Evolutionary conservation across 495 filamentous ascomycete species (phyloP).

Genomic region (Venustampulla echinocandica): DNA sequence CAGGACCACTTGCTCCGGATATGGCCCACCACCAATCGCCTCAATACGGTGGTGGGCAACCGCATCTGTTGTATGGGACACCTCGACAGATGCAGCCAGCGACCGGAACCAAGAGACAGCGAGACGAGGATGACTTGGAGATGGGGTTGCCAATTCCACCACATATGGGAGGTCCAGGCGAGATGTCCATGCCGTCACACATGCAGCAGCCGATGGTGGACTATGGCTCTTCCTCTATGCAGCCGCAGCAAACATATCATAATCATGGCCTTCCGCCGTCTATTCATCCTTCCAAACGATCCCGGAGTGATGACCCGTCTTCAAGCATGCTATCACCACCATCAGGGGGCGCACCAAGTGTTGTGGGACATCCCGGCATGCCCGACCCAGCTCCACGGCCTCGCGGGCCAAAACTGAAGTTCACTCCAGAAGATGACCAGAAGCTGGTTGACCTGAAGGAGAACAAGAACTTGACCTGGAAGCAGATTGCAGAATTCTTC

Average conservation of each 20-base stretch:
- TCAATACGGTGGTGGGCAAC: slow-evolving; percentile 37
- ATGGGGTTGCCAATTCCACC: slow-evolving; percentile 40
- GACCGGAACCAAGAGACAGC: slow-evolving; percentile 24
- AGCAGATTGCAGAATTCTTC: slow-evolving; percentile 92
- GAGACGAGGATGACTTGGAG: slow-evolving; percentile 23
- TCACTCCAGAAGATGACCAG: slow-evolving; percentile 81
- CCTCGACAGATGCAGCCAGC: slow-evolving; percentile 16
- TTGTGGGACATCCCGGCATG: slow-evolving; percentile 79
- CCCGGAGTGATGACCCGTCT: slow-evolving; percentile 41
- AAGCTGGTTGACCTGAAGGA: slow-evolving; percentile 83
- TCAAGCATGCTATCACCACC: slow-evolving; percentile 26
- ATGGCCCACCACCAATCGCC: slow-evolving; percentile 42
- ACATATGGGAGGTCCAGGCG: slow-evolving; percentile 32
- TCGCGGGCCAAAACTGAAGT: slow-evolving; percentile 78
- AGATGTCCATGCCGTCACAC: slow-evolving; percentile 39
- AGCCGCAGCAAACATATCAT: slow-evolving; percentile 59
- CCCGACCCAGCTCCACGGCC: slow-evolving; percentile 66
- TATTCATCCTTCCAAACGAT: slow-evolving; percentile 47
- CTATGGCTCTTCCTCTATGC: slow-evolving; percentile 20
- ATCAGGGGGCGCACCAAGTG: slow-evolving; percentile 48
- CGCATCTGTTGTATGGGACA: slow-evolving; percentile 28
- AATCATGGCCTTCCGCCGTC: slow-evolving; percentile 65
- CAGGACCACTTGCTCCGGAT: slow-evolving; percentile 9
- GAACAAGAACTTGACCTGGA: slow-evolving; percentile 87
- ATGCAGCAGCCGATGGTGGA: slow-evolving; percentile 37